These are phyloP conservation scores for Kwoniella botswanensis DNA, from an alignment of 768 basidiomycete species.

Conservation along the genomic window DNA sequence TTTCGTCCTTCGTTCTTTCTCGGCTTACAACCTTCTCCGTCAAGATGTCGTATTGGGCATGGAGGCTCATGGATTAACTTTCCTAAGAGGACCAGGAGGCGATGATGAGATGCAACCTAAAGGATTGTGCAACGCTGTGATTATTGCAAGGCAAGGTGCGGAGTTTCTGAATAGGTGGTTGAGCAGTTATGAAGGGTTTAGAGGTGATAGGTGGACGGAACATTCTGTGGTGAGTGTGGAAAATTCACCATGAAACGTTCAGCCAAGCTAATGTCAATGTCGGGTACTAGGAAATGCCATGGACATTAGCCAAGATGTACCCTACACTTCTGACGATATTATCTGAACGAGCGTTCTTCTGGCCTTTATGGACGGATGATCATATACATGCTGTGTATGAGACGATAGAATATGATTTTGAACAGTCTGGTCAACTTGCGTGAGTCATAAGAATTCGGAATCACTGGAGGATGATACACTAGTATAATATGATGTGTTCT, in stretches of 20 bases:
- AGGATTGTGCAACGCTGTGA: slow-evolving; percentile 54
- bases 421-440: slow-evolving; percentile 48
- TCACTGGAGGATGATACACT: no score
- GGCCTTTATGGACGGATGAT: slow-evolving; percentile 58
- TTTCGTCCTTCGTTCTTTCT: slow-evolving; percentile 46
- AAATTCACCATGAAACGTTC: no score
- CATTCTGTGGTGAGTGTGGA: slow-evolving; percentile 48
- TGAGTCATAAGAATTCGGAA: slow-evolving; percentile 9
- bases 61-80: slow-evolving; percentile 40
- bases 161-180: slow-evolving; percentile 49
- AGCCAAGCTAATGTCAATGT: neutral
- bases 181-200: slow-evolving; percentile 48
- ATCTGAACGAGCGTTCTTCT: slow-evolving; percentile 59
- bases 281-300: slow-evolving; percentile 44
- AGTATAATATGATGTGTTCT: no score
- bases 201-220: slow-evolving; percentile 48
- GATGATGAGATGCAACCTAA: slow-evolving; percentile 53
- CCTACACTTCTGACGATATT: slow-evolving; percentile 58
- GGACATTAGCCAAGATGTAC: slow-evolving; percentile 55
- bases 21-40: slow-evolving; percentile 29
- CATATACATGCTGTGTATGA: slow-evolving; percentile 50
- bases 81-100: slow-evolving; percentile 19
- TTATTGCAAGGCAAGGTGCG: slow-evolving; percentile 39
- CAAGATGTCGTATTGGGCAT: slow-evolving; percentile 52
- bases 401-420: slow-evolving; percentile 45